Conservation (phyloP, 1,139 yeast species). For the Yamadazyma diospyri region DNA sequence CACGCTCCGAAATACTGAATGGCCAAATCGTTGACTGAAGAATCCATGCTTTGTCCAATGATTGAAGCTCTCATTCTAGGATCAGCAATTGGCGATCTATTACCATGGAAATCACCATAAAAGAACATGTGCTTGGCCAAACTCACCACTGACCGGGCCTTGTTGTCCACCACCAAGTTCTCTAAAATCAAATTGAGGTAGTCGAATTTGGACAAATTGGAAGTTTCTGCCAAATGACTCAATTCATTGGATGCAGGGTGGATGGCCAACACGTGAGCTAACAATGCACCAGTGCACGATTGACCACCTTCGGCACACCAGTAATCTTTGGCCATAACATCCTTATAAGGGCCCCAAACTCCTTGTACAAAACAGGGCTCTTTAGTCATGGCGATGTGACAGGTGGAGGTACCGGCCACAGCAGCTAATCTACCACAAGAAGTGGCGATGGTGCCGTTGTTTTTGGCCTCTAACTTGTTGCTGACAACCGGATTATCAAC, state of each 20-base stretch:
- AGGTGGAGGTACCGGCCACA: slow-evolving; percentile 97
- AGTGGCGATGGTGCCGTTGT: slow-evolving; percentile 44
- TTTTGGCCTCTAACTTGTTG: slow-evolving; percentile 29
- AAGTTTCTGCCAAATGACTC: slow-evolving; percentile 56
- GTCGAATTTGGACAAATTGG: slow-evolving; percentile 75
- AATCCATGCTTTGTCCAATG: slow-evolving; percentile 90
- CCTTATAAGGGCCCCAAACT: slow-evolving; percentile 98
- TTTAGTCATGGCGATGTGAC: slow-evolving; percentile 85
- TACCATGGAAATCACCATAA: slow-evolving; percentile 96
- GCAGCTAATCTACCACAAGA: slow-evolving; percentile 90
- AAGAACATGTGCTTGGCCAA: slow-evolving; percentile 83
- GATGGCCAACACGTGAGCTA: slow-evolving; percentile 83
- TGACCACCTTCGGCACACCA: slow-evolving; percentile 99
- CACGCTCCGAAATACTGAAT: slow-evolving; percentile 87
- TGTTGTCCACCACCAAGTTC: slow-evolving; percentile 51
- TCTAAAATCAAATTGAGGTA: slow-evolving; percentile 75
- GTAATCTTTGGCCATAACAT: slow-evolving; percentile 79
- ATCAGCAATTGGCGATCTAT: slow-evolving; percentile 94
- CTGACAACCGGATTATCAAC: slow-evolving; percentile 51
- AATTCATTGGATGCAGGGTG: slow-evolving; percentile 86
- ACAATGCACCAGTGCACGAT: slow-evolving; percentile 90
- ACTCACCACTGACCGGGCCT: slow-evolving; percentile 68
- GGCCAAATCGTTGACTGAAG: slow-evolving; percentile 79
- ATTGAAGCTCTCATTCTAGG: slow-evolving; percentile 91
- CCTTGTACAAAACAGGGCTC: slow-evolving; percentile 91